Evolutionary conservation across 140 eudicot species (phyloP), one percentile per base, ranked within the genome.

Genomic region (Ambrosia hybrid): DNA sequence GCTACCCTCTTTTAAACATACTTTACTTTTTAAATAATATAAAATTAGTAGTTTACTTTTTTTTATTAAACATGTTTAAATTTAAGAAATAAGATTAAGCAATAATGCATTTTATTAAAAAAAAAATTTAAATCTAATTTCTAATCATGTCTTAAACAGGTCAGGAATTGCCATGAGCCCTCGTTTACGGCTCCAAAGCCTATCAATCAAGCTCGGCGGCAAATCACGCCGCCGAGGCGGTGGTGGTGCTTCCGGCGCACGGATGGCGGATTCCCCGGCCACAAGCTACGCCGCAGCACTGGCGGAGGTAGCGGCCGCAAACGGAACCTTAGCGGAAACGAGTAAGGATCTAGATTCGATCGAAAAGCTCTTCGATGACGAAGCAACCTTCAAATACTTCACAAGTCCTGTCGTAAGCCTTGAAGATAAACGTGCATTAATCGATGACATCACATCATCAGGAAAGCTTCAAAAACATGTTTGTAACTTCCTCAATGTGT

Each of bases 231-330:
- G 9, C 46, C 46, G 76, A 12, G 76, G 89, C 56, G 66, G 72
- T 56, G 65, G 82, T 71, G 86, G 85, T 13, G 86, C 88, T 5
- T 69, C 74, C 51, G 86, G 83, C 4, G 80, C 89, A 37, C 55
- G 68, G 6, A 87, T 82, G 92, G 76, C 85, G 6, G 92, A 80
- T 60, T 48, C 80, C 3, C 89, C 96, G 3, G 87, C 96, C 46
- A 73, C 81, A 21, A 92, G 96, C 82, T 92, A 92, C 81, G 98
- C 98, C 34, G 33, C 77, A 34, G 98, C 98, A 3, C 80, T 92
- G 12, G 87, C 90, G 53, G 98, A 92, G 17, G 85, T 92, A 0
- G 96, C 96, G 0, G 66, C 14, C 0, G 57, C 89, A 12, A 89
- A 80, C 86, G 83, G 75, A 51, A 85, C 96, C 0, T 89, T 92